These are phyloP conservation scores for Plicaturopsis crispa DNA, from an alignment of 768 basidiomycete genomes.

Conservation along the genomic window DNA sequence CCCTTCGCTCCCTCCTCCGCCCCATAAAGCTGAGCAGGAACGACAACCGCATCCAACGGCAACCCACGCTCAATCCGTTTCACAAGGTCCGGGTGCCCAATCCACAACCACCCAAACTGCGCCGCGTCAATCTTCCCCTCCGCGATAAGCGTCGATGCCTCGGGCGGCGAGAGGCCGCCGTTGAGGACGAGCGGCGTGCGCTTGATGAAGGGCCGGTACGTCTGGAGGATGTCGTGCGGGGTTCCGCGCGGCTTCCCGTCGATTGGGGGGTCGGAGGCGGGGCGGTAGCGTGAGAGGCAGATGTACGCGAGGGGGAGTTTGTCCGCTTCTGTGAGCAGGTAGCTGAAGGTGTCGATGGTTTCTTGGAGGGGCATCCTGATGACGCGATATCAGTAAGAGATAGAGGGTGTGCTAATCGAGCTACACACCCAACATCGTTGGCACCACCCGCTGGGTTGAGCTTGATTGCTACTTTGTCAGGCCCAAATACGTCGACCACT, in stretches of 20 bases:
- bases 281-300: conserved; percentile 10
- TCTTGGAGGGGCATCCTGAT: conserved; percentile 12
- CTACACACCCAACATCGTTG: conserved; percentile 22
- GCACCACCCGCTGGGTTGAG: conserved; percentile 24
- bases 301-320: conserved; percentile 13
- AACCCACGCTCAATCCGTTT: conserved; percentile 8
- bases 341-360: conserved; percentile 12
- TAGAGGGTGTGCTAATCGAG: not conserved
- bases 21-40: conserved; percentile 2
- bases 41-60: conserved; percentile 8
- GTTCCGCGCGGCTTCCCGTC: conserved; percentile 11
- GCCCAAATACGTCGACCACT: conserved; percentile 25
- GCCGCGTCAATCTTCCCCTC: conserved; percentile 12
- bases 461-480: conserved; percentile 24
- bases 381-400: not conserved
- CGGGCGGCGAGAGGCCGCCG: conserved; percentile 12
- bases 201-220: conserved; percentile 11
- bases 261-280: conserved; percentile 11
- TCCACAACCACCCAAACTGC: conserved; percentile 13
- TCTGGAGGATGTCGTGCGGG: conserved; percentile 14
- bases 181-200: conserved; percentile 13
- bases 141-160: conserved; percentile 10
- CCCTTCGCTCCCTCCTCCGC: conserved; percentile 11
- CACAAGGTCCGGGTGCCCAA: conserved; percentile 14
- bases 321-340: conserved; percentile 14